These are phyloP conservation scores for Tillandsia fasciculata DNA, from an alignment of 176 grass and related monocot species.

Conservation along the genomic window DNA sequence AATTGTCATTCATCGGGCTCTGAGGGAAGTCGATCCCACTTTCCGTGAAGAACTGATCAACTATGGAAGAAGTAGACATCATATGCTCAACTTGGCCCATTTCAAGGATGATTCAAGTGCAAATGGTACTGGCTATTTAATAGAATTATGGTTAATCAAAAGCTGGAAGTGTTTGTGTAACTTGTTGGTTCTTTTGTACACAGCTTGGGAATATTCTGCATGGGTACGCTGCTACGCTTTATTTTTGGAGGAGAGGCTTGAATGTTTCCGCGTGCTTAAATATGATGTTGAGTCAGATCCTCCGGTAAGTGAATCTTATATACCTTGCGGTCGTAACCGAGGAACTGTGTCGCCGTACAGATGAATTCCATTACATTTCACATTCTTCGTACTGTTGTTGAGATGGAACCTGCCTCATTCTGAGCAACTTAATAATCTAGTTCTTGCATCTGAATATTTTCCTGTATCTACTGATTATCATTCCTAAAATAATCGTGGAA, in stretches of 20 bases:
- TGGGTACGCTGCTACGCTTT: constrained; percentile 88
- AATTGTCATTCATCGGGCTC: constrained; percentile 81
- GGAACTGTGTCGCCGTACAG: too few species aligned
- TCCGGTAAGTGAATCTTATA: constrained; percentile 31
- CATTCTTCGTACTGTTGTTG: constrained; percentile 1
- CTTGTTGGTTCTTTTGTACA: constrained; percentile 20
- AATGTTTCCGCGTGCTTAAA: constrained; percentile 66
- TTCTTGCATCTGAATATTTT: not conserved
- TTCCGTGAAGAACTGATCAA: constrained; percentile 87
- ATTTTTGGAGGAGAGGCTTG: constrained; percentile 86
- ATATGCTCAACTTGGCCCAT: constrained; percentile 75
- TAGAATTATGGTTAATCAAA: not conserved
- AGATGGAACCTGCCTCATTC: not conserved
- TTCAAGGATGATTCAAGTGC: constrained; percentile 96
- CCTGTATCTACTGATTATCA: not conserved
- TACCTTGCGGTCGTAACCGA: not conserved
- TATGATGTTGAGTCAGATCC: constrained; percentile 74
- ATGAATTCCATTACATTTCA: constrained; percentile 2
- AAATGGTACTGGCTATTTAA: constrained; percentile 33
- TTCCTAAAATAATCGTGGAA: not conserved
- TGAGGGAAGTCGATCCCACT: constrained; percentile 69
- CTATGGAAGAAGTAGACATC: constrained; percentile 58
- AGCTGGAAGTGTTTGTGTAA: not conserved
- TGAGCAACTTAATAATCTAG: not conserved
- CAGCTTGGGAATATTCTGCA: constrained; percentile 96